Conservation (phyloP, 306 rosid genomes). For the Heteromeles arbutifolia region DNA sequence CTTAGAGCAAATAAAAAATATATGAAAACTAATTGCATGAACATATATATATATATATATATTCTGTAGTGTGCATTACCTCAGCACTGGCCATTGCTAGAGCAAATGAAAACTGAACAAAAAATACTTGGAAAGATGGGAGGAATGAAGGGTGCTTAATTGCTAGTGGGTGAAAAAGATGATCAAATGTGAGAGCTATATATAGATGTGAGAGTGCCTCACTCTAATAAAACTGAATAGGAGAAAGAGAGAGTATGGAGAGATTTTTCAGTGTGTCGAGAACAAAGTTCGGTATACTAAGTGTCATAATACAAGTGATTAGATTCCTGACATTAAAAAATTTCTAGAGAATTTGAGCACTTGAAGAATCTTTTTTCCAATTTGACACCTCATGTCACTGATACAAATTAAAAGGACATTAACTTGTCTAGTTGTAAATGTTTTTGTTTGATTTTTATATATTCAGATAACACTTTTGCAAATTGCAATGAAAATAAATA, state of each 20-base stretch:
- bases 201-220: conserved; percentile 37
- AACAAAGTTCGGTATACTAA: too few species aligned
- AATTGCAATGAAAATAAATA: not conserved
- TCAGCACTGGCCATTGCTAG: conserved; percentile 81
- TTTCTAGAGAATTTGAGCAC: conserved; percentile 12
- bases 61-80: conserved; percentile 36
- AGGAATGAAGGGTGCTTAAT: conserved; percentile 9
- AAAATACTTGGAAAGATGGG: not conserved
- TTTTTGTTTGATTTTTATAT: conserved; percentile 12
- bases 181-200: conserved; percentile 38
- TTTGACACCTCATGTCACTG: conserved; percentile 44
- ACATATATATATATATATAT: too few species aligned
- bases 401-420: conserved; percentile 44
- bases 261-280: too few species aligned
- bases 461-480: not conserved
- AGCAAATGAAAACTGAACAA: conserved; percentile 13
- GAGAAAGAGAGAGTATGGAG: not conserved
- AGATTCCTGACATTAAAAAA: too few species aligned
- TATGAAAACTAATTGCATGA: not conserved
- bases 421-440: conserved; percentile 50
- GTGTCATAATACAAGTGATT: too few species aligned
- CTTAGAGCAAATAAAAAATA: not conserved
- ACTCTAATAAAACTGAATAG: not conserved
- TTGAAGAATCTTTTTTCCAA: conserved; percentile 53
- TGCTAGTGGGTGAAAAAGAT: conserved; percentile 34